Conservation (phyloP, 306 rosid species). For the Cicer arietinum region DNA sequence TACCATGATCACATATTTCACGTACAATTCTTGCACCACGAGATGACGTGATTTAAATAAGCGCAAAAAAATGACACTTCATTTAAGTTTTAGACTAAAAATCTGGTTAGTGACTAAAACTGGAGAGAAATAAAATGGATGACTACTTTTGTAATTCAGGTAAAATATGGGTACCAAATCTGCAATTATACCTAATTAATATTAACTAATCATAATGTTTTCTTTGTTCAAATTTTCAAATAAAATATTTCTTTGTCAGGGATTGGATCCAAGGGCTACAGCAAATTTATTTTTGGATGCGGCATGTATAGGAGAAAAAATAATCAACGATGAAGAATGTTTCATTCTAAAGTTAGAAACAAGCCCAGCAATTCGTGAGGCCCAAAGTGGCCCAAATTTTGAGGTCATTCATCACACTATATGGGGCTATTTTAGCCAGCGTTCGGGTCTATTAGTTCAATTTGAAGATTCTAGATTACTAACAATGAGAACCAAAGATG, state of each 20-base stretch:
- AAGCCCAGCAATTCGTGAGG: conserved; percentile 72
- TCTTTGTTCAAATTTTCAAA: too few species aligned
- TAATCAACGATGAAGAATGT: conserved; percentile 78
- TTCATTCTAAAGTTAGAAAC: conserved; percentile 83
- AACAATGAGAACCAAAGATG: conserved; percentile 65
- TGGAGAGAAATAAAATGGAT: too few species aligned
- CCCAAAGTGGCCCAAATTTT: conserved; percentile 66
- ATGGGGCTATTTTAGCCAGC: conserved; percentile 96
- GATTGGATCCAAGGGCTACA: conserved; percentile 91
- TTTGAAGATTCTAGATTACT: conserved; percentile 88
- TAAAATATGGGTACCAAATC: too few species aligned
- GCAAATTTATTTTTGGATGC: conserved; percentile 82
- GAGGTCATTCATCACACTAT: conserved; percentile 88
- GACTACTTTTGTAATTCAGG: too few species aligned
- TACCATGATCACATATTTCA: too few species aligned
- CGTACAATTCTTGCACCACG: too few species aligned
- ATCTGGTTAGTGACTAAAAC: too few species aligned
- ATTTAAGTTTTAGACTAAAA: too few species aligned
- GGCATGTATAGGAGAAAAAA: conserved; percentile 84
- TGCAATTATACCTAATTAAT: too few species aligned
- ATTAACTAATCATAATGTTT: too few species aligned
- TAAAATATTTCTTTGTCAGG: conserved; percentile 46
- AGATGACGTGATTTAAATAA: too few species aligned
- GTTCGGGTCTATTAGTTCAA: conserved; percentile 82
- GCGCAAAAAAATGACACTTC: too few species aligned